Conservation (phyloP, 139 green algal species). For the Volvox reticuliferus region DNA sequence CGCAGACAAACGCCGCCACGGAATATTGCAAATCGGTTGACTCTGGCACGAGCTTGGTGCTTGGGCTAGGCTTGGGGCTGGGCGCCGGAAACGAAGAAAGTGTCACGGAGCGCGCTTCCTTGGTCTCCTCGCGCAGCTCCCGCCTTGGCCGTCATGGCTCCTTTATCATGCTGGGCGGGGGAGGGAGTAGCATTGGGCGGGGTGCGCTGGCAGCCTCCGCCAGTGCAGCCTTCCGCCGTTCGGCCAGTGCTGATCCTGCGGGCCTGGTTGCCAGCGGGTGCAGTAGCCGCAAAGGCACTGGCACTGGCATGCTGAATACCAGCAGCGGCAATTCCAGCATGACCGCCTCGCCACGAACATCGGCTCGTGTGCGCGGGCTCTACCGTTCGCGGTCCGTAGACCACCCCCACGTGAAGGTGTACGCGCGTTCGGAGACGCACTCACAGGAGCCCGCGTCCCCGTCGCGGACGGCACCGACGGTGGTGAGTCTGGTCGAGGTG, state of each 20-base stretch:
- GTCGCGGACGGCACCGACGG: background rate
- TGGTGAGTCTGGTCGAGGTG: conserved; percentile 6
- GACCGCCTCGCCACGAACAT: background rate
- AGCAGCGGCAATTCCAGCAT: background rate
- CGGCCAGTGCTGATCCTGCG: background rate
- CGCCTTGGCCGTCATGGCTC: background rate
- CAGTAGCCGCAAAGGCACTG: conserved; percentile 6
- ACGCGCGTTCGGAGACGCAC: background rate
- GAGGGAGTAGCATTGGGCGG: background rate
- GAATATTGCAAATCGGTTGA: background rate
- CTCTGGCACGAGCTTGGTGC: background rate
- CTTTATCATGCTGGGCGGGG: conserved; percentile 1
- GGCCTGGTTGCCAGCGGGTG: background rate
- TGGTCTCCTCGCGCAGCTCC: background rate
- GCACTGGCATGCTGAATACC: conserved; percentile 5
- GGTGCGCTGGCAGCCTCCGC: conserved; percentile 15
- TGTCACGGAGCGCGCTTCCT: background rate
- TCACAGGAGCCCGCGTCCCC: background rate
- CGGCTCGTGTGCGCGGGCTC: background rate
- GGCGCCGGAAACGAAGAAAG: background rate
- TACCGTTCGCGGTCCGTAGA: background rate
- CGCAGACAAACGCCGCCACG: background rate
- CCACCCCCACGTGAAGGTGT: background rate
- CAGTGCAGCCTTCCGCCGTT: conserved; percentile 1
- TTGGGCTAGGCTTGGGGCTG: background rate